Evolutionary conservation across 805 yeast species (phyloP), one percentile per base, ranked within the genome.

Genomic region (Candida ipomoeae): DNA sequence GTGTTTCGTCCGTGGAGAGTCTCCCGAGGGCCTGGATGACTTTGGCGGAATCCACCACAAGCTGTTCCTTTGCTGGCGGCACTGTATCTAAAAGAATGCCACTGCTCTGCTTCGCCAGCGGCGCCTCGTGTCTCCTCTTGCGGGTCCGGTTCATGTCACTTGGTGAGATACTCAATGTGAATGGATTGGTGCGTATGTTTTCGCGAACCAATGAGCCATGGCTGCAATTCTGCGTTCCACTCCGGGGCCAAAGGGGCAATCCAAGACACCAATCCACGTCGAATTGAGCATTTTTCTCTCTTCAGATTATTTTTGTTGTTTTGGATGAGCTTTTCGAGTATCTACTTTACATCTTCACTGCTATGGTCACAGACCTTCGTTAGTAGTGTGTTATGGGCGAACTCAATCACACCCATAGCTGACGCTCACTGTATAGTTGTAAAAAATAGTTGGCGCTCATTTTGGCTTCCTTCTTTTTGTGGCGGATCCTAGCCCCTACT

Each of bases 11-110:
- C 10, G 43, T 37, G 23, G 48, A 50, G 11, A 65, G 47, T 41
- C 58, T 60, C 46, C 53, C 55, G 42, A 67, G 55, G 46, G 59
- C 58, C 44, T 56, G 62, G 31, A 56, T 50, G 41, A 66, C 70
- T 44, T 64, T 65, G 36, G 55, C 51, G 2, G 63, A 59, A 15
- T 62, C 68, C 10, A 59, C 66, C 18, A 64, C 57, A 29, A 44
- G 40, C 34, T 13, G 46, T 18, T 42, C 45, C 34, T 33, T 42
- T 20, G 38, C 18, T 10, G 32, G n/a, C 2, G 45, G 23, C 2
- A 34, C 21, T 8, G 38, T n/a, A 10, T 42, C 45, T 7, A n/a
- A 17, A 8, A 42, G 45, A 15, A 10, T 14, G 2, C 32, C 45
- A 7, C 18, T 42, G 31, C 29, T 42, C 15, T 20, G 45, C 6